Conservation (phyloP, 192 early-diverging fungal species). For the Backusella tuberculispora region DNA sequence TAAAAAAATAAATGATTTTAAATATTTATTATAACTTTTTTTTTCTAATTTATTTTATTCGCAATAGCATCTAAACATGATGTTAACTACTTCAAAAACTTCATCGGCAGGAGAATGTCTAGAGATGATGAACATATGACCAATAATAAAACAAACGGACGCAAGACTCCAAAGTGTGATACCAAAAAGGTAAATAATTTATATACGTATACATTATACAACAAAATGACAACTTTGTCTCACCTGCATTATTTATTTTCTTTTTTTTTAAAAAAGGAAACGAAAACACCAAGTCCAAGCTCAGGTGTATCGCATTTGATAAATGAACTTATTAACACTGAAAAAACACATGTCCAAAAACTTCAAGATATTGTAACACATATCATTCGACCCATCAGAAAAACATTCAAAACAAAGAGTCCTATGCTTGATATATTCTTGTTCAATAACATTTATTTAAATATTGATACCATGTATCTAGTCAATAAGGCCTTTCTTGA, state of each 20-base stretch:
- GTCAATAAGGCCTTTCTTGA: slow-evolving; percentile 57
- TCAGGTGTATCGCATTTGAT: background rate
- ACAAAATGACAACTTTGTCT: slow-evolving; percentile 16
- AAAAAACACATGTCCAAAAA: background rate
- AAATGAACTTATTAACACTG: background rate
- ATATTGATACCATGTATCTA: slow-evolving; percentile 54
- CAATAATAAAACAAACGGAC: slow-evolving; percentile 1
- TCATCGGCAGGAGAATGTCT: background rate
- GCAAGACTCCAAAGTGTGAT: background rate
- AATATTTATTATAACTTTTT: background rate
- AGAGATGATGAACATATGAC: background rate
- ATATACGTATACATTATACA: background rate
- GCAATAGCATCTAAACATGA: background rate
- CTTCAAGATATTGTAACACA: background rate
- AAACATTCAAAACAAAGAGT: background rate
- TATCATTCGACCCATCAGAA: background rate
- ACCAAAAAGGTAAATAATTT: slow-evolving; percentile 8
- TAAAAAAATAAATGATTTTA: background rate
- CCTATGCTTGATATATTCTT: slow-evolving; percentile 53
- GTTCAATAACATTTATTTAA: slow-evolving; percentile 57
- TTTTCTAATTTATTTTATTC: background rate
- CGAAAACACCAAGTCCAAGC: background rate
- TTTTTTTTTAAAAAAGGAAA: background rate
- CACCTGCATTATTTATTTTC: background rate
- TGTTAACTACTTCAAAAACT: slow-evolving; percentile 6